phyloP scores from a whole-genome alignment of 208 protist species.

The Acanthamoeba culbertsoni region DNA sequence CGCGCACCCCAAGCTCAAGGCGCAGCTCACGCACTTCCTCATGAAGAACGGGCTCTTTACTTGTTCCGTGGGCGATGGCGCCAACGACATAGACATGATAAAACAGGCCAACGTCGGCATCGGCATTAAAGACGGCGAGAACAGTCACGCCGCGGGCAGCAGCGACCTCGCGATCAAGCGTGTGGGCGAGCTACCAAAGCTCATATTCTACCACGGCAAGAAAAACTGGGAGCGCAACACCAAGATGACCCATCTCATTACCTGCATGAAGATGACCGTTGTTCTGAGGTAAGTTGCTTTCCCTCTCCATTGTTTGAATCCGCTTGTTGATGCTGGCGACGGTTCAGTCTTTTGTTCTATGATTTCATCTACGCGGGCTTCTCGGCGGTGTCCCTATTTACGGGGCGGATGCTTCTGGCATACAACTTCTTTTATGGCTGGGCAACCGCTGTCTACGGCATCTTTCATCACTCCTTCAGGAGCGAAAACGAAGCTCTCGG shows the following conservation, averaged over 20 bases:
- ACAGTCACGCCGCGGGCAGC: conserved; percentile 47
- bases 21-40: conserved; percentile 46
- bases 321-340: no score
- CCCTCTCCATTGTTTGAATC: background rate
- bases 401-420: conserved; percentile 41
- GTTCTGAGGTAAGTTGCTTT: conserved; percentile 7
- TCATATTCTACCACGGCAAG: conserved; percentile 60
- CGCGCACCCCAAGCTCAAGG: conserved; percentile 54
- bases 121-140: conserved; percentile 60
- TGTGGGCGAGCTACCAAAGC: conserved; percentile 31
- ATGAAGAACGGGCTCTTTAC: conserved; percentile 61
- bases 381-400: conserved; percentile 26
- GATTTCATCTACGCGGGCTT: conserved; percentile 42
- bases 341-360: conserved; percentile 55
- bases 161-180: conserved; percentile 59
- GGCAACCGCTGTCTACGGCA: conserved; percentile 58
- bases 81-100: conserved; percentile 64
- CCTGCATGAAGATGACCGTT: conserved; percentile 64
- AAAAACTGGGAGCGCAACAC: conserved; percentile 58
- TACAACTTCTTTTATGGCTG: conserved; percentile 64
- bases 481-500: background rate
- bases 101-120: conserved; percentile 57
- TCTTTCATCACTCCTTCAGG: conserved; percentile 48
- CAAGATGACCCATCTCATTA: conserved; percentile 57
- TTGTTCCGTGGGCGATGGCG: conserved; percentile 52